Percentiles rank a stretch among this genome's conserved stretches.
These are phyloP conservation scores for Melianthus villosus DNA, from an alignment of 441 rosid species.

Conservation along the genomic window DNA sequence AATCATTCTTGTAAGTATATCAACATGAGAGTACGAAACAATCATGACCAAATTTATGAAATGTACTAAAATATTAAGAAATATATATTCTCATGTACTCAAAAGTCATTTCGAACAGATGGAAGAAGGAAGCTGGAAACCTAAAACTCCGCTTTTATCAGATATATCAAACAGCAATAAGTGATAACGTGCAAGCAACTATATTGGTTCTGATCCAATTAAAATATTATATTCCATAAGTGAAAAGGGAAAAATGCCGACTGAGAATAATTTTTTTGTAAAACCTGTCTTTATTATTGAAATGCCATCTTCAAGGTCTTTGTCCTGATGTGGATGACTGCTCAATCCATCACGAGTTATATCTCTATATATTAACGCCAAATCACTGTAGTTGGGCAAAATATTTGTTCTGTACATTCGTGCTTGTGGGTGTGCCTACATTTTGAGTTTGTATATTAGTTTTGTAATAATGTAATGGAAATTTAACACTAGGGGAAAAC, in stretches of 20 bases:
- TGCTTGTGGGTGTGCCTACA: constrained; percentile 49
- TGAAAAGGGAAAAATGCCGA: no score
- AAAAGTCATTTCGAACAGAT: background rate
- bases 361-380: constrained; percentile 41
- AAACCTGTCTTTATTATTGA: constrained; percentile 21
- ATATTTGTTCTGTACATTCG: constrained; percentile 48
- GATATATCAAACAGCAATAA: background rate
- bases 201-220: no score
- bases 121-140: constrained; percentile 1
- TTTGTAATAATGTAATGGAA: no score
- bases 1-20: background rate
- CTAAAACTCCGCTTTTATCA: background rate
- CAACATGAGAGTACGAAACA: constrained; percentile 1
- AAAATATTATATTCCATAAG: no score
- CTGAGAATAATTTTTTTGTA: background rate
- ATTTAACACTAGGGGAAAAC: no score
- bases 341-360: constrained; percentile 16
- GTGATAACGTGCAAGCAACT: background rate
- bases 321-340: constrained; percentile 17
- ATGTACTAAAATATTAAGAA: no score
- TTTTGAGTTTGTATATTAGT: constrained; percentile 5
- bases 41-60: no score
- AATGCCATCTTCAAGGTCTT: constrained; percentile 21
- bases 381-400: constrained; percentile 54
- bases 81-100: constrained; percentile 1